Evolutionary conservation across 176 grass and related monocot genomes (phyloP).

Genomic region (Urochloa ruziziensis): DNA sequence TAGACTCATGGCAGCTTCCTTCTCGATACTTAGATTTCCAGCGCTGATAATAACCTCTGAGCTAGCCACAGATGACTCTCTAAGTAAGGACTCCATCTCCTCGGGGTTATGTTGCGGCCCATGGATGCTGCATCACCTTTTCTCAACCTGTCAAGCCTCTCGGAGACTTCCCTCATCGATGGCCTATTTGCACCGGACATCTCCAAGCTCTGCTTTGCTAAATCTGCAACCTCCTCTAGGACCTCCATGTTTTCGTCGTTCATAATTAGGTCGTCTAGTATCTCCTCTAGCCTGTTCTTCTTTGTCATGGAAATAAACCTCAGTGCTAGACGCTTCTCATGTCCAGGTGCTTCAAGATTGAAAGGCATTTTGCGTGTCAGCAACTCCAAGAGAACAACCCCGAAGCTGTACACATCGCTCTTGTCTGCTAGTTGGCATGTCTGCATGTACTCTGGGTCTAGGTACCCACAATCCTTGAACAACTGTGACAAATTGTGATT

Average conservation of each 20-base stretch:
- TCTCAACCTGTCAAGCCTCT: slow-evolving; percentile 12
- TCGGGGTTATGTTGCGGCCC: background rate
- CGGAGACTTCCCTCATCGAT: slow-evolving; percentile 29
- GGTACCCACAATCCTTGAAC: slow-evolving; percentile 52
- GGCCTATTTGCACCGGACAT: slow-evolving; percentile 32
- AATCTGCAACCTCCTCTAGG: slow-evolving; percentile 9
- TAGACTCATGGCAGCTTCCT: background rate
- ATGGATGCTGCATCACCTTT: slow-evolving; percentile 12
- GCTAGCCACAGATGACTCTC: background rate
- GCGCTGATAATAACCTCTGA: background rate
- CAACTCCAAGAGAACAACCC: slow-evolving; percentile 28
- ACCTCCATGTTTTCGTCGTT: background rate
- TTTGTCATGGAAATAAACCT: slow-evolving; percentile 6
- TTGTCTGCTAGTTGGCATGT: slow-evolving; percentile 21
- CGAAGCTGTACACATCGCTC: slow-evolving; percentile 35
- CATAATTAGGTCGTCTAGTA: slow-evolving; percentile 17
- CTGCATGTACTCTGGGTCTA: slow-evolving; percentile 48
- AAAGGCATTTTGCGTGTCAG: slow-evolving; percentile 1
- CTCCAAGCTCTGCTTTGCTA: slow-evolving; percentile 30
- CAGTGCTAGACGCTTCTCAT: slow-evolving; percentile 11
- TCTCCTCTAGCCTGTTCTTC: background rate
- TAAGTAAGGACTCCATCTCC: slow-evolving; percentile 21
- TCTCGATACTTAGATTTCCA: background rate
- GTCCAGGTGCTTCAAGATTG: background rate
- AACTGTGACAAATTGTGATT: slow-evolving; percentile 30